Conservation (phyloP, 306 rosid genomes). For the Fagus sylvatica region DNA sequence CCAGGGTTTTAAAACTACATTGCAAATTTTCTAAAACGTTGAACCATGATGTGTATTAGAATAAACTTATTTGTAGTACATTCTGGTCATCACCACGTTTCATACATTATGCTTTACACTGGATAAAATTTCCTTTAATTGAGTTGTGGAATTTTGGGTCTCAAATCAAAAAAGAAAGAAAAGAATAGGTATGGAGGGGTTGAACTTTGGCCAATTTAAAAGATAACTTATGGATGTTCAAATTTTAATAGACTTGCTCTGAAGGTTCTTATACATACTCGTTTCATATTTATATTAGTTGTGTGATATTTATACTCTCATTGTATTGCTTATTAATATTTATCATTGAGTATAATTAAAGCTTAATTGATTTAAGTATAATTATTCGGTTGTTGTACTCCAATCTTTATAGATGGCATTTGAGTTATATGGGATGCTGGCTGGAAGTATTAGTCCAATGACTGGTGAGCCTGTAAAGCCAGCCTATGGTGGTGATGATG, state of each 20-base stretch:
- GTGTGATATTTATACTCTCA: neutral
- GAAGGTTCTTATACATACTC: neutral
- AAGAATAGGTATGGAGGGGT: neutral
- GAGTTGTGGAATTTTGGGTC: neutral
- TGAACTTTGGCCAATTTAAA: neutral
- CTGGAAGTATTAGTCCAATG: conserved; percentile 78
- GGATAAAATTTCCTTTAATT: neutral
- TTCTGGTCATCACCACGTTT: neutral
- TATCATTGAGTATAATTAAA: neutral
- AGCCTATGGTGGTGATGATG: conserved; percentile 84
- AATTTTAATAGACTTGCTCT: neutral
- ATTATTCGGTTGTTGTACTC: conserved; percentile 13
- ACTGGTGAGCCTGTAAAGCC: conserved; percentile 94
- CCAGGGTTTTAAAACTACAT: neutral
- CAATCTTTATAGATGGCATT: conserved; percentile 75
- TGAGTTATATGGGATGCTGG: conserved; percentile 93
- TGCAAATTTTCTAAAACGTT: neutral
- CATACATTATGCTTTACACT: neutral
- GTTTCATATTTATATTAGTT: neutral
- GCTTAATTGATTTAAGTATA: neutral
- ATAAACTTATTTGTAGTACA: neutral
- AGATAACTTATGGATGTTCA: neutral
- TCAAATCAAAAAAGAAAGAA: neutral
- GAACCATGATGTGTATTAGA: neutral
- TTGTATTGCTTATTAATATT: neutral